Base-by-base conservation (phyloP, 768 basidiomycete genomes). In the Boletus bicolor region DNA sequence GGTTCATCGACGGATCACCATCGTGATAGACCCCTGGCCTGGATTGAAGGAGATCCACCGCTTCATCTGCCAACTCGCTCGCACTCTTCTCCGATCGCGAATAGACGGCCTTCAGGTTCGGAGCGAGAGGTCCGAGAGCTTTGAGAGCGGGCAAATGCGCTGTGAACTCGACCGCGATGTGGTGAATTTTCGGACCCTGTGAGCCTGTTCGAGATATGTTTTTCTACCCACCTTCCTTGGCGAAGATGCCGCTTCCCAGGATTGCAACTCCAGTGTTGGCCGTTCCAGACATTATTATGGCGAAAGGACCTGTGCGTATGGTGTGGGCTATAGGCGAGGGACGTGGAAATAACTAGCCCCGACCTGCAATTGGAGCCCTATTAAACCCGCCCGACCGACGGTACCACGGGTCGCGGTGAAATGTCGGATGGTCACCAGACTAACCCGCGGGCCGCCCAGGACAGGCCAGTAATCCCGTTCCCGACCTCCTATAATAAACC, bases 111-210 rank as follows among this genome's bases (percentile, higher is more conserved):
- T 77, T 83, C 50, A 86, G 73, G 49, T 72, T 67, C 49, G 76
- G 77, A 35, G 77, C 76, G 24, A 75, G 68, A 56, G 67, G 63
- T 10, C 79, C 80, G 48, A 89, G 76, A 2, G 72, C 68, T 24
- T 78, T 78, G 49, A 93, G 77, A 17, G 87, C 84, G 37, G 91
- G 91, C n/a, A 93, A 76, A 70, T 95, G 88, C 28, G 90, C 89
- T 84, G 72, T 60, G 61, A 55, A 38, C 15, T 39, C 48, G 60
- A 64, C 64, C 56, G 65, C 61, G 56, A 64, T 46, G 44, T 60
- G 59, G 59, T 65, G 57, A 69, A 59, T 59, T 50, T 54, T 53
- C 59, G 59, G 61, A 58, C 24, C 47, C 21, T 24, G 21, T 24
- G 57, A 56, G 41, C 14, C 44, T 43, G 38, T 56, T 49, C 38